Evolutionary conservation across 2,329 filamentous ascomycete genomes (phyloP).

Genomic region (Pestalotiopsis sp.): DNA sequence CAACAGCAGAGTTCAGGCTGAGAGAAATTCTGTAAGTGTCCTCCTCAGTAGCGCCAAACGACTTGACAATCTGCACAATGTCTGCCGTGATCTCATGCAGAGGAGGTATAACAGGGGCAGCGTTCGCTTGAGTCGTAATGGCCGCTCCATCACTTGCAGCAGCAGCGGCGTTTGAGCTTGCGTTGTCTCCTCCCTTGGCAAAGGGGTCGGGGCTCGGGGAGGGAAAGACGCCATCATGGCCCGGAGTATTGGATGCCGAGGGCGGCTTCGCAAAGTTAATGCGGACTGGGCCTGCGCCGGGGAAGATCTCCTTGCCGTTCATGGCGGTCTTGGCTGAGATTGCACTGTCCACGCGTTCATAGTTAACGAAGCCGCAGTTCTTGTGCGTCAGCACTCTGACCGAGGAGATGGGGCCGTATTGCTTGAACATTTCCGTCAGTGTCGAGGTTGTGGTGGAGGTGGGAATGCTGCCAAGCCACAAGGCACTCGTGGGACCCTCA

Average conservation of each 20-base stretch:
- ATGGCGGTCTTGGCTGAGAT: slow-evolving; percentile 84
- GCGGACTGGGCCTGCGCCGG: slow-evolving; percentile 88
- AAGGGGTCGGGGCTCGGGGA: slow-evolving; percentile 92
- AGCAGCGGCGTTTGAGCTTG: slow-evolving; percentile 43
- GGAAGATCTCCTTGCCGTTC: slow-evolving; percentile 98
- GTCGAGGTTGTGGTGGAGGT: slow-evolving; percentile 96
- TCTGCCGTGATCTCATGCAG: slow-evolving; percentile 80
- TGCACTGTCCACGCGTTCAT: slow-evolving; percentile 87
- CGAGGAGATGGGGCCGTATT: slow-evolving; percentile 89
- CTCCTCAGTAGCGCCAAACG: slow-evolving; percentile 84
- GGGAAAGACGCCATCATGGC: slow-evolving; percentile 83
- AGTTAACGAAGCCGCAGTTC: slow-evolving; percentile 99
- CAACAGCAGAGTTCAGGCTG: slow-evolving; percentile 77
- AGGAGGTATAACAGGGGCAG: slow-evolving; percentile 69
- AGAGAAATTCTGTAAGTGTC: slow-evolving; percentile 73
- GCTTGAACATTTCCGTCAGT: slow-evolving; percentile 90
- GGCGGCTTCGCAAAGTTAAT: slow-evolving; percentile 98
- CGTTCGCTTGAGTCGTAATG: slow-evolving; percentile 38
- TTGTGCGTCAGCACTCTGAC: slow-evolving; percentile 96
- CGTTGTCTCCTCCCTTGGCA: slow-evolving; percentile 55
- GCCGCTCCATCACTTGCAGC: slow-evolving; percentile 38
- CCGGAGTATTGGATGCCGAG: slow-evolving; percentile 86
- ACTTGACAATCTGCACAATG: slow-evolving; percentile 82
- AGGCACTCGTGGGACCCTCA: slow-evolving; percentile 86
- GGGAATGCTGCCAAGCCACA: slow-evolving; percentile 97